Conservation (phyloP, 345 rosid genomes). For the Punica granatum region DNA sequence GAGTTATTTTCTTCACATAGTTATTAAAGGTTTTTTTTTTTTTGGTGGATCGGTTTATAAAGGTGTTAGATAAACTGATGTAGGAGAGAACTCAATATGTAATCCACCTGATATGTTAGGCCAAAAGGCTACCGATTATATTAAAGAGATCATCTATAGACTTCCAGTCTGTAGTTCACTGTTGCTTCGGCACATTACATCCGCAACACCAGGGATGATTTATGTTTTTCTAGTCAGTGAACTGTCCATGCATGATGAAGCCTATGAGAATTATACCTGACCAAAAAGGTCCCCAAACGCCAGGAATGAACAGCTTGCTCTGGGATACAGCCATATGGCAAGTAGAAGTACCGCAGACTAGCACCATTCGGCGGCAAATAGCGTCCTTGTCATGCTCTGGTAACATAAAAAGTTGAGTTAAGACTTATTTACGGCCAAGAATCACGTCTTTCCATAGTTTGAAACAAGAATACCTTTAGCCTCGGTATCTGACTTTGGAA, state of each 20-base stretch:
- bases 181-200: background rate
- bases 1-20: background rate
- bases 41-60: background rate
- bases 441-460: constrained; percentile 2
- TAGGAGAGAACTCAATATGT: background rate
- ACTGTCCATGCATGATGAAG: background rate
- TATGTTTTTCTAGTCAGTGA: background rate
- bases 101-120: background rate
- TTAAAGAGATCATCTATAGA: background rate
- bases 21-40: background rate
- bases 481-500: constrained; percentile 32
- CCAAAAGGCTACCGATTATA: background rate
- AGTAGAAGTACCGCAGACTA: constrained; percentile 95
- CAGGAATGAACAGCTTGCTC: constrained; percentile 84
- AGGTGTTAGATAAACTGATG: background rate
- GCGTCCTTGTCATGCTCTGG: constrained; percentile 57
- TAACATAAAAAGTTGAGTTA: constrained; percentile 1
- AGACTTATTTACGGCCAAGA: background rate
- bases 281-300: constrained; percentile 99
- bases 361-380: constrained; percentile 71
- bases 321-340: constrained; percentile 93
- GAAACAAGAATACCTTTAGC: constrained; percentile 40
- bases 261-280: constrained; percentile 51
- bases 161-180: background rate
- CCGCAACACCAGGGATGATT: background rate